A percentile compares a stretch with the other conserved stretches of the same genome.
phyloP scores from a whole-genome alignment of 768 basidiomycete genomes.

The Pisolithus sp. region DNA sequence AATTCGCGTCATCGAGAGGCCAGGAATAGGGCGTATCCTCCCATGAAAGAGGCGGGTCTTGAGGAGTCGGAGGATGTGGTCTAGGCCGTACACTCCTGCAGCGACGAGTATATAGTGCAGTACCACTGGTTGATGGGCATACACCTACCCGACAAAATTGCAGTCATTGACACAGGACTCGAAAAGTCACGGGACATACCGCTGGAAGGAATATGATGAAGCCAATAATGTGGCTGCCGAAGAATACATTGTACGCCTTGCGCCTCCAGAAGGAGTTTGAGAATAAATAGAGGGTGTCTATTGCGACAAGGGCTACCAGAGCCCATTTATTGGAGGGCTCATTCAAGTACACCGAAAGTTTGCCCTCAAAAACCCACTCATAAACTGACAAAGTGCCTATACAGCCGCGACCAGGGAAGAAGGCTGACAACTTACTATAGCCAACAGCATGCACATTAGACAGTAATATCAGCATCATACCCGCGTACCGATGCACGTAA shows the following conservation, averaged over 20 bases:
- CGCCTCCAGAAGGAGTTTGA: slow-evolving; percentile 37
- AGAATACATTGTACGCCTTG: slow-evolving; percentile 40
- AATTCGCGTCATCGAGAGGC: slow-evolving; percentile 41
- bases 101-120: slow-evolving; percentile 38
- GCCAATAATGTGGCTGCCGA: slow-evolving; percentile 36
- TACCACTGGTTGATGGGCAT: slow-evolving; percentile 18
- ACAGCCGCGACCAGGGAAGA: neutral
- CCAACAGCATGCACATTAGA: slow-evolving; percentile 37
- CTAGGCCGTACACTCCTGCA: slow-evolving; percentile 36
- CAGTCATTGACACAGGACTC: slow-evolving; percentile 8
- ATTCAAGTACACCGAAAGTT: slow-evolving; percentile 11
- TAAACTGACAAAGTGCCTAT: slow-evolving; percentile 18
- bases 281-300: slow-evolving; percentile 33
- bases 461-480: slow-evolving; percentile 35
- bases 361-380: slow-evolving; percentile 20
- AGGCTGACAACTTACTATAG: slow-evolving; percentile 27
- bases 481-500: slow-evolving; percentile 50
- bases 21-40: slow-evolving; percentile 38
- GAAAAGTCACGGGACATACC: slow-evolving; percentile 17
- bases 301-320: slow-evolving; percentile 28
- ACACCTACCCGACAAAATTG: slow-evolving; percentile 12
- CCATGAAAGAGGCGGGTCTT: slow-evolving; percentile 43
- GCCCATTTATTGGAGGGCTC: slow-evolving; percentile 18
- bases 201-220: slow-evolving; percentile 35
- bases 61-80: slow-evolving; percentile 39